A percentile compares a stretch with the other conserved stretches of the same genome.
Evolutionary conservation across 371 early-diverging fungal genomes (phyloP).

Genomic region (Phascolomyces articulosus): DNA sequence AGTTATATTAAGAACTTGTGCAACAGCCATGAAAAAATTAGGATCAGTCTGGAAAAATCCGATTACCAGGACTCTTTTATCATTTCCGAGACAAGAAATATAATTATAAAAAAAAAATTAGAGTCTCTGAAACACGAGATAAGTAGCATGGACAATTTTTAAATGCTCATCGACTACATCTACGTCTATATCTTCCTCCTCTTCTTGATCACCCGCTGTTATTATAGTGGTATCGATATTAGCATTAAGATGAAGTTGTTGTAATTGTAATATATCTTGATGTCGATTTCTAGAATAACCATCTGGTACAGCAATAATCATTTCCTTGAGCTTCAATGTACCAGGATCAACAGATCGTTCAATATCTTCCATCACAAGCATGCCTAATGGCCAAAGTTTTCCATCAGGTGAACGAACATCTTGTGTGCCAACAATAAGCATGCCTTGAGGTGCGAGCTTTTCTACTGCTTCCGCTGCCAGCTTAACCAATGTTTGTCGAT

Average conservation of each 20-base stretch:
- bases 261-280: constrained; percentile 27
- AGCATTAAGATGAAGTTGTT: neutral
- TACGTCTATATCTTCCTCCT: constrained; percentile 31
- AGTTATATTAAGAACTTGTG: constrained; percentile 2
- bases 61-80: neutral
- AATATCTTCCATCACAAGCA: constrained; percentile 81
- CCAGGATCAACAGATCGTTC: constrained; percentile 56
- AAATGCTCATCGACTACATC: constrained; percentile 38
- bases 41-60: too few relatives aligned
- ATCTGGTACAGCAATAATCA: constrained; percentile 82
- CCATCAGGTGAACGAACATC: constrained; percentile 66
- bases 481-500: constrained; percentile 64
- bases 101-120: constrained; percentile 4
- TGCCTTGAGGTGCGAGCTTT: constrained; percentile 62
- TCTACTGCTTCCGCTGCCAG: constrained; percentile 57
- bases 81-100: neutral
- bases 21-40: neutral
- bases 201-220: constrained; percentile 8
- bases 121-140: constrained; percentile 42
- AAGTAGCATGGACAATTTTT: constrained; percentile 54
- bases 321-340: constrained; percentile 73
- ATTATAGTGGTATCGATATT: neutral
- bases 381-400: constrained; percentile 73
- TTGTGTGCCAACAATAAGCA: constrained; percentile 74
- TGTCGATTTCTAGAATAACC: constrained; percentile 76